phyloP scores from a whole-genome alignment of 202 grass and related monocot species.

The Elaeis oleifera region DNA sequence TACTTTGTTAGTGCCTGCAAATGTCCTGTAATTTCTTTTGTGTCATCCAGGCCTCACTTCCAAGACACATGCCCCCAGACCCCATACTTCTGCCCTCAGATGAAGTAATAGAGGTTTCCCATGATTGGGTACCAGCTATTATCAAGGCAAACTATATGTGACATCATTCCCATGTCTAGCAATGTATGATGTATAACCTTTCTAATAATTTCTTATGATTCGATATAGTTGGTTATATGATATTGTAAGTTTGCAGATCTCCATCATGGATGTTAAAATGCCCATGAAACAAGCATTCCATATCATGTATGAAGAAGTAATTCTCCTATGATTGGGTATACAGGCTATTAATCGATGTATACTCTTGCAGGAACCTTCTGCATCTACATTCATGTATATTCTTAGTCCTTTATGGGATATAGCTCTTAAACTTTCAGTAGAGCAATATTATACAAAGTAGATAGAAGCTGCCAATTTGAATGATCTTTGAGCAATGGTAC shows the following conservation, averaged over 20 bases:
- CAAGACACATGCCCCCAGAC: conserved; percentile 39
- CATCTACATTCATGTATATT: no score
- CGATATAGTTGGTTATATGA: conserved; percentile 14
- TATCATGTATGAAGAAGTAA: conserved; percentile 68
- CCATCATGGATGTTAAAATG: conserved; percentile 47
- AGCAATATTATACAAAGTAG: no score
- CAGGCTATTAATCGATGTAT: conserved; percentile 48
- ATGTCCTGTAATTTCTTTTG: not conserved
- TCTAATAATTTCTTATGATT: conserved; percentile 4
- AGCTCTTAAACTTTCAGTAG: no score
- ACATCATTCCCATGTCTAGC: conserved; percentile 53
- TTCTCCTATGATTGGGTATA: not conserved
- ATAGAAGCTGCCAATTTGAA: no score
- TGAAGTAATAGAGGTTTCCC: conserved; percentile 36
- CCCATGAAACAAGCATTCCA: conserved; percentile 63
- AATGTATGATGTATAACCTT: conserved; percentile 42
- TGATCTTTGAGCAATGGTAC: no score
- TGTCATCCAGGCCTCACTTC: conserved; percentile 3
- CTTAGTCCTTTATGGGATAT: no score
- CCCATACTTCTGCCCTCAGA: conserved; percentile 26
- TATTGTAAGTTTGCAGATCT: conserved; percentile 39
- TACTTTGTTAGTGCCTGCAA: not conserved
- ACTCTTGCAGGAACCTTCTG: conserved; percentile 43
- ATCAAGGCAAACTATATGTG: conserved; percentile 55
- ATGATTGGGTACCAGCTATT: conserved; percentile 35